phyloP scores from a whole-genome alignment of 2,329 filamentous ascomycete species.

The Colletotrichum sp. region DNA sequence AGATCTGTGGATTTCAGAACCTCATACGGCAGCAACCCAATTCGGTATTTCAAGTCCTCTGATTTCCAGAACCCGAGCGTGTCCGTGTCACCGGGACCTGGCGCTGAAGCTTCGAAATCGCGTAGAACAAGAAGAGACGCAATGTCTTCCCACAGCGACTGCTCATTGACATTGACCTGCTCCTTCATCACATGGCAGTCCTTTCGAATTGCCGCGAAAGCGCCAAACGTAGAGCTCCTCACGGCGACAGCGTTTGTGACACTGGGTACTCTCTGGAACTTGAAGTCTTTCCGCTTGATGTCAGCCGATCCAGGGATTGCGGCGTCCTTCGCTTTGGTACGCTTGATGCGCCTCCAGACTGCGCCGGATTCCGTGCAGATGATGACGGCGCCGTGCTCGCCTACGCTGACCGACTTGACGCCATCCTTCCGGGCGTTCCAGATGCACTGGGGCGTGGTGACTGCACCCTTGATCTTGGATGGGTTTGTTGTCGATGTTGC shows the following conservation, averaged over 20 bases:
- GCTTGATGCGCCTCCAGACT: conserved; percentile 88
- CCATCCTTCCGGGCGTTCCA: conserved; percentile 92
- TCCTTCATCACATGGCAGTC: conserved; percentile 83
- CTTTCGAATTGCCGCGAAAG: conserved; percentile 85
- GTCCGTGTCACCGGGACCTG: conserved; percentile 39
- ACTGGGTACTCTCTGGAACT: conserved; percentile 89
- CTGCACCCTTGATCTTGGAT: conserved; percentile 82
- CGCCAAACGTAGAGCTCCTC: conserved; percentile 86
- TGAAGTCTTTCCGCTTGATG: conserved; percentile 84
- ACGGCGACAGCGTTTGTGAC: conserved; percentile 86
- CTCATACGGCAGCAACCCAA: conserved; percentile 55
- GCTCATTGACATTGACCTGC: conserved; percentile 69
- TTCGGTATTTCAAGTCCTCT: conserved; percentile 54
- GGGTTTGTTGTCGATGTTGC: conserved; percentile 88
- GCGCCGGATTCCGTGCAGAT: conserved; percentile 91
- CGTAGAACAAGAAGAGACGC: conserved; percentile 72
- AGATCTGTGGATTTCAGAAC: conserved; percentile 69
- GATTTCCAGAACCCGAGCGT: conserved; percentile 46
- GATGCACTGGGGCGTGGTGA: conserved; percentile 79
- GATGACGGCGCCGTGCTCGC: conserved; percentile 93
- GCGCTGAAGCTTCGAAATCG: conserved; percentile 57
- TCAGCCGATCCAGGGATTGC: conserved; percentile 52
- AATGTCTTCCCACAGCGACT: conserved; percentile 77
- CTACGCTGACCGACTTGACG: conserved; percentile 84
- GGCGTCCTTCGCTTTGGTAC: conserved; percentile 78